A percentile compares a stretch with the other conserved stretches of the same genome.
phyloP scores from a whole-genome alignment of 2,329 filamentous ascomycete species.

The Penicillium olsonii region DNA sequence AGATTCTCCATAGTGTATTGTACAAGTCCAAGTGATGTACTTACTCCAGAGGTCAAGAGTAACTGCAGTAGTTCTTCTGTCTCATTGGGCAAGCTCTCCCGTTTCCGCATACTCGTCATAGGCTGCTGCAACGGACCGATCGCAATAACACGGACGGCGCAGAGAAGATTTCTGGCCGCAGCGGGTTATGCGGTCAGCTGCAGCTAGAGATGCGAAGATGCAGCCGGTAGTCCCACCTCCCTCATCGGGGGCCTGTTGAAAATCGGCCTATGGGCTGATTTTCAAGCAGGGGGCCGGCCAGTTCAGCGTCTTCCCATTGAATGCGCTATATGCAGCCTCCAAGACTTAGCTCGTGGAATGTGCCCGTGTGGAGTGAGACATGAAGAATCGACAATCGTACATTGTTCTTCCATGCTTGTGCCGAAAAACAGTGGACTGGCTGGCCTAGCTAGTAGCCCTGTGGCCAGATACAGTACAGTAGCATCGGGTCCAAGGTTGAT shows the following conservation, averaged over 20 bases:
- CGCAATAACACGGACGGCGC: not conserved
- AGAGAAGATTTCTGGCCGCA: not conserved
- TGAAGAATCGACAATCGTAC: not conserved
- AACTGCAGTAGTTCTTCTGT: too few relatives aligned
- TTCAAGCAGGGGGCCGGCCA: not conserved
- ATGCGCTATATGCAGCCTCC: not conserved
- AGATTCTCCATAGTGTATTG: too few relatives aligned
- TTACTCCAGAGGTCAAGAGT: too few relatives aligned
- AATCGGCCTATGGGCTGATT: not conserved
- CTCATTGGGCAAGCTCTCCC: not conserved
- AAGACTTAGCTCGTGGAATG: slow-evolving; percentile 1
- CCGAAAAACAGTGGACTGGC: not conserved
- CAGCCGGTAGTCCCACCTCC: not conserved
- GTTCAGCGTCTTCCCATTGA: not conserved
- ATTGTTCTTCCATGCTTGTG: not conserved
- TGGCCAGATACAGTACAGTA: too few relatives aligned
- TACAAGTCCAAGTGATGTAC: too few relatives aligned
- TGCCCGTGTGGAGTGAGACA: slow-evolving; percentile 9
- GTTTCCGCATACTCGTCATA: not conserved
- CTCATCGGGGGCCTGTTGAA: not conserved
- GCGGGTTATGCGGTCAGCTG: not conserved
- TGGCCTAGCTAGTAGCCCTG: not conserved
- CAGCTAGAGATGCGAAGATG: not conserved
- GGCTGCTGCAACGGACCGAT: not conserved
- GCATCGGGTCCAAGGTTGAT: slow-evolving; percentile 5